Base-by-base conservation (phyloP, 176 grass and related monocot species). In the Guadua angustifolia region DNA sequence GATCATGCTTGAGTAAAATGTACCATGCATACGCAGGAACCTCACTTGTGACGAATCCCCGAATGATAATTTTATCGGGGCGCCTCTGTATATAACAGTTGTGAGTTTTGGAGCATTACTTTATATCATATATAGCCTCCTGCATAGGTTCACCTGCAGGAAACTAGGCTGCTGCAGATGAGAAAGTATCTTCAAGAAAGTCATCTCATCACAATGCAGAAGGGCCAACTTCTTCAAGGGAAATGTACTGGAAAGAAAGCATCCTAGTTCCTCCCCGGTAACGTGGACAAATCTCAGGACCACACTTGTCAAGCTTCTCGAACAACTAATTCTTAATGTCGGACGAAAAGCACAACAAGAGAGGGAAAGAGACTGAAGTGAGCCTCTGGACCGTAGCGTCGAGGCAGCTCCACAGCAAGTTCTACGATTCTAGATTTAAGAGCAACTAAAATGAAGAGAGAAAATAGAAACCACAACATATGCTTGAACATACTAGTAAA, bases 61-160 rank as follows among this genome's bases (percentile, higher is more conserved):
- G 5, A 70, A 14, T 7, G 40, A 71, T 61, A 85, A 61, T 50
- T 69, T 24, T 7, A 59, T 46, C 1, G 83, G 65, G 12, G 26
- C 42, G 0, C 66, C 83, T 39, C 0, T 21, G 32, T 71, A 85
- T 2, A 7, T 6, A 79, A 85, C 60, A 19, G 13, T 61, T 13
- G 65, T 39, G 9, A 85, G 51, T 52, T 62, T 85, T 71, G 83
- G 66, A 51, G 83, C 83, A 71, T 85, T 18, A 26, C 58, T 79
- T 59, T 85, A 52, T 49, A 79, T 79, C 42, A 29, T 26, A 5
- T 63, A 0, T 51, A 85, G 26, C 17, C 1, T 71, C 51, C 1
- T 19, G 55, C 75, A 71, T 4, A 25, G 1, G 6, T 5, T 62
- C 6, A 71, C 66, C 32, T 10, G 5, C 16, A 85, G 26, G 65